These are phyloP conservation scores for Arthrobotrys iridis DNA, from an alignment of 2,329 filamentous ascomycete genomes.

Conservation along the genomic window DNA sequence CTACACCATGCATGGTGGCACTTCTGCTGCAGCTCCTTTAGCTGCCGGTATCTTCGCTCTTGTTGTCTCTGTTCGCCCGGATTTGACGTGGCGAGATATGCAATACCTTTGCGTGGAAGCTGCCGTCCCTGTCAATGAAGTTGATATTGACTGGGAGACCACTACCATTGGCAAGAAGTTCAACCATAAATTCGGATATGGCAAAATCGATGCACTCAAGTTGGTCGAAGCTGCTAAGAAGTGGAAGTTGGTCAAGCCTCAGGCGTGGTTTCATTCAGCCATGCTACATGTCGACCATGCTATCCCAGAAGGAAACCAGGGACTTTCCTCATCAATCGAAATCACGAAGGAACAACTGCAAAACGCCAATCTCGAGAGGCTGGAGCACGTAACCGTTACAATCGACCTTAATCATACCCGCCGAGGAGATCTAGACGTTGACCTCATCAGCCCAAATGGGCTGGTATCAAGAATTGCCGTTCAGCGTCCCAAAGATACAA, in stretches of 20 bases:
- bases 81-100: conserved; percentile 91
- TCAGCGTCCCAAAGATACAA: conserved; percentile 75
- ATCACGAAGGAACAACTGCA: conserved; percentile 83
- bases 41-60: conserved; percentile 92
- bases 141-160: conserved; percentile 80
- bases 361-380: conserved; percentile 80
- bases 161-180: conserved; percentile 84
- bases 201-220: conserved; percentile 88
- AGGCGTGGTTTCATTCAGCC: conserved; percentile 92
- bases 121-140: conserved; percentile 79
- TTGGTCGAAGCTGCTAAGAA: conserved; percentile 86
- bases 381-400: conserved; percentile 96
- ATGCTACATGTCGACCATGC: conserved; percentile 88
- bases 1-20: conserved; percentile 85
- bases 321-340: conserved; percentile 80
- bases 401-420: conserved; percentile 93
- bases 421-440: conserved; percentile 90
- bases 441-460: conserved; percentile 83
- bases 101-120: conserved; percentile 90
- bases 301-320: conserved; percentile 85
- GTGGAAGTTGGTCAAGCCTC: conserved; percentile 90
- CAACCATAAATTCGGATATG: conserved; percentile 94
- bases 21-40: conserved; percentile 91
- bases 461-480: conserved; percentile 85
- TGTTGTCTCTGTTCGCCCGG: conserved; percentile 82